These are phyloP conservation scores for Sclerotiophoma versabilis DNA, from an alignment of 2,329 filamentous ascomycete species.

Conservation along the genomic window DNA sequence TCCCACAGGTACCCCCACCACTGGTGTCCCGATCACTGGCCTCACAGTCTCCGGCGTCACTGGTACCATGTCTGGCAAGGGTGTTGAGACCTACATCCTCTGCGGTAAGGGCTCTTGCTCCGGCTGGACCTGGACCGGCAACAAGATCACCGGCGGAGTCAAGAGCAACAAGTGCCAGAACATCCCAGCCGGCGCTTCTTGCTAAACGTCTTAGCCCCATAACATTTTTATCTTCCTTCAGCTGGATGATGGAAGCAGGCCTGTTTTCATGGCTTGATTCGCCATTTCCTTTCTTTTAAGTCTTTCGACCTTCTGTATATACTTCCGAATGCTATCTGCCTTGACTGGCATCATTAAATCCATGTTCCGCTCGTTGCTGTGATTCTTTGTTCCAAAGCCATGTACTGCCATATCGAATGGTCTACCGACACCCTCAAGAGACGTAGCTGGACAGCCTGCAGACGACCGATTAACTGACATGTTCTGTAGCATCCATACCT, in stretches of 20 bases:
- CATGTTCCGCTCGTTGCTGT: too few relatives aligned
- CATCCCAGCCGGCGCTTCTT: conserved; percentile 45
- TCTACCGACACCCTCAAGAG: too few relatives aligned
- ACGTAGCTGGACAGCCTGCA: too few relatives aligned
- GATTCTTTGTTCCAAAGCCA: too few relatives aligned
- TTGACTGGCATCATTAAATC: neutral
- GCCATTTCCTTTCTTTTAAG: conserved; percentile 2
- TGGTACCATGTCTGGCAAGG: conserved; percentile 46
- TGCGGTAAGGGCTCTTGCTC: conserved; percentile 62
- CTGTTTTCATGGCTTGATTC: conserved; percentile 9
- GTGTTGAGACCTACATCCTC: conserved; percentile 59
- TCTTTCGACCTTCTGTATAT: conserved; percentile 7
- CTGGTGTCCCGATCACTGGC: conserved; percentile 56
- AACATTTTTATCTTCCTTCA: neutral
- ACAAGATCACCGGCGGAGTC: conserved; percentile 50
- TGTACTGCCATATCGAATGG: too few relatives aligned
- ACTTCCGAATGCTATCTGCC: conserved; percentile 6
- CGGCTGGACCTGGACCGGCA: conserved; percentile 62
- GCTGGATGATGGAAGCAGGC: conserved; percentile 3
- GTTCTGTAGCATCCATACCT: too few relatives aligned
- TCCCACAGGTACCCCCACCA: conserved; percentile 55
- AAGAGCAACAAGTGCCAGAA: conserved; percentile 42
- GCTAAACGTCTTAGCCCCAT: conserved; percentile 25
- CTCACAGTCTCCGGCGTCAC: conserved; percentile 53
- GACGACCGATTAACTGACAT: too few relatives aligned